Percentiles rank a stretch among this genome's conserved stretches.
phyloP scores from a whole-genome alignment of 75 land plant species.

The Cupressus sempervirens region DNA sequence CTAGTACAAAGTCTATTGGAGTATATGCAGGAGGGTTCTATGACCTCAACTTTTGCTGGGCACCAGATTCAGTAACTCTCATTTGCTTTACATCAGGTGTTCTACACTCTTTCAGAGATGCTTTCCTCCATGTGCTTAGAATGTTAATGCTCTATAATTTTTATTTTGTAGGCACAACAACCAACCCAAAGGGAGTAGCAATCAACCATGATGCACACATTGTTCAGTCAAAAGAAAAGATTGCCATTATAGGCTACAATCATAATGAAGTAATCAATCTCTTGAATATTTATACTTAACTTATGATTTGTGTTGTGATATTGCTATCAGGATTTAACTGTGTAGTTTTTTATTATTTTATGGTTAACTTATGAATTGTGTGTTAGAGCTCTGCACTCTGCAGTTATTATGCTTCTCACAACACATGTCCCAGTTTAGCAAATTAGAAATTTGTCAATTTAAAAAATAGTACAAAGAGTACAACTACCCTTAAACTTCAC shows the following conservation, averaged over 20 bases:
- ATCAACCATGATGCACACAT: constrained; percentile 75
- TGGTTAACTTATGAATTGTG: neutral
- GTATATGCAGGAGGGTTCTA: constrained; percentile 5
- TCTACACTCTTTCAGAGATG: neutral
- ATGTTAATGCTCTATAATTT: neutral
- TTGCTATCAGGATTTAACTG: too few relatives aligned
- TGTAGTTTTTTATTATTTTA: too few relatives aligned
- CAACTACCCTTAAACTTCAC: too few relatives aligned
- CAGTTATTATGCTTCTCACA: neutral
- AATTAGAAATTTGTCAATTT: neutral
- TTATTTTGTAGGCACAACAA: constrained; percentile 71
- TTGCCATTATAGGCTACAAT: constrained; percentile 71
- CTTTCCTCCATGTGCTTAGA: neutral
- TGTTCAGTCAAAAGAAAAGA: constrained; percentile 81
- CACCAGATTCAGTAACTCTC: constrained; percentile 60
- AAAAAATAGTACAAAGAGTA: constrained; percentile 3
- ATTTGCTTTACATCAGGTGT: constrained; percentile 98
- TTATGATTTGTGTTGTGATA: too few relatives aligned
- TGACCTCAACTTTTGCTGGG: constrained; percentile 32
- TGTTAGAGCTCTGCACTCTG: neutral
- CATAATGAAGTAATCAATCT: constrained; percentile 84
- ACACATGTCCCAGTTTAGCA: neutral
- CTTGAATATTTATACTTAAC: neutral
- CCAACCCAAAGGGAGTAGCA: constrained; percentile 81
- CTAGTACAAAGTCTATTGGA: constrained; percentile 12